Evolutionary conservation across 2,329 filamentous ascomycete species (phyloP), one percentile per base, ranked within the genome.

Genomic region (Rhynchosporium secalis): DNA sequence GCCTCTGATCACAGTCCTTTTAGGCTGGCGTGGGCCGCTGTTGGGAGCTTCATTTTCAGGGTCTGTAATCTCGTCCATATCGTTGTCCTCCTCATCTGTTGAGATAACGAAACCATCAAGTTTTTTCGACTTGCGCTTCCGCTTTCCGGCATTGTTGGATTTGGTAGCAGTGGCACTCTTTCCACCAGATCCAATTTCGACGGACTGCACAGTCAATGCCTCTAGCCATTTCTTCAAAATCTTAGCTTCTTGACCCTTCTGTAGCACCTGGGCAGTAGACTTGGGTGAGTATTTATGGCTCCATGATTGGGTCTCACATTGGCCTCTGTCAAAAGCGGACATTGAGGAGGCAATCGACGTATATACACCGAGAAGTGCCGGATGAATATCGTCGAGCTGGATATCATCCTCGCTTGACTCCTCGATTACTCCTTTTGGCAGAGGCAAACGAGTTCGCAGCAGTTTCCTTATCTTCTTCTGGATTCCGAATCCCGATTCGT

Each of bases 171-270:
- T 62, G 45, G 62, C 48, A 57, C 56, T 68, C 68, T 67, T 62
- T 51, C 60, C 46, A 54, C 62, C 72, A 3, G 75, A 70, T 1
- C 86, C 85, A 0, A 84, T 88, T 62, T 90, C 87, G 0, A 97
- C 89, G 4, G 91, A 83, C 65, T 89, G 85, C 0, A 99, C 87
- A 62, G 86, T 89, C 51, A 96, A 80, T 40, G 83, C 86, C 62
- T 85, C 81, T 7, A 99, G 78, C 95, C 95, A 99, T 63, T 94
- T 85, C 62, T 86, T 87, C 29, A 99, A 77, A 8, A 94, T 78
- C 1, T 80, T 72, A 1, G 86, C 86, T 73, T 97, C 91, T 49
- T 79, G 83, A 2, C 89, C 88, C 15, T 79, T 74, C 71, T 97
- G 93, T 10, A 99, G 79, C 0, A 98, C 87, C 62, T 94, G 86